Percentiles rank a stretch among this genome's conserved stretches.
Conservation (phyloP, 148 eudicot species). For the Selenicereus undatus region DNA sequence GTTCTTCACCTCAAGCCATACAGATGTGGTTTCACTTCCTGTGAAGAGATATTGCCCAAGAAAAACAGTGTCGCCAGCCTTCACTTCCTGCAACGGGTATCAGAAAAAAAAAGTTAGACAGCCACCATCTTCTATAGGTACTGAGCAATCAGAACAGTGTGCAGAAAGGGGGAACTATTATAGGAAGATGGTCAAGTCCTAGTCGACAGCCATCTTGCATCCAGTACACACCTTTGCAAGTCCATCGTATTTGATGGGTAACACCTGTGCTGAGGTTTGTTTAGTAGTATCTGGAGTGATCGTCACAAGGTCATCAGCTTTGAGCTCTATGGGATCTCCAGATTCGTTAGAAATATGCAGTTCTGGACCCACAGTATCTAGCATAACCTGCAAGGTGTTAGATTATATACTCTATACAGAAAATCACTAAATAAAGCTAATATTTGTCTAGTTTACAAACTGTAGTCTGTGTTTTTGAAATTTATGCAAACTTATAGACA, state of each 20-base stretch:
- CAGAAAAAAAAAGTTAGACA: constrained; percentile 4
- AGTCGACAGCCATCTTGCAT: not conserved
- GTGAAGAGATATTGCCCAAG: constrained; percentile 61
- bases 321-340: constrained; percentile 41
- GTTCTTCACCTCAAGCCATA: constrained; percentile 58
- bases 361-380: constrained; percentile 70
- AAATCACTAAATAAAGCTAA: not conserved
- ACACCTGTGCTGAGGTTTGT: constrained; percentile 38
- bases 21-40: constrained; percentile 61
- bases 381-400: constrained; percentile 48
- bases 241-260: constrained; percentile 49
- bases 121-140: not conserved
- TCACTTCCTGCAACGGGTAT: constrained; percentile 37
- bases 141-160: not conserved
- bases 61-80: constrained; percentile 50
- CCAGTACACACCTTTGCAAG: constrained; percentile 40
- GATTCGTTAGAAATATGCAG: constrained; percentile 47
- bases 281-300: constrained; percentile 47
- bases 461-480: not conserved
- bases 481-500: not conserved
- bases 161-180: not conserved
- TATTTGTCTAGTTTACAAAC: not conserved
- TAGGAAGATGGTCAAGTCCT: not conserved
- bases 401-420: not conserved
- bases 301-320: constrained; percentile 38